phyloP scores from a whole-genome alignment of 2,329 filamentous ascomycete species.

The Fusarium tjaetaba region DNA sequence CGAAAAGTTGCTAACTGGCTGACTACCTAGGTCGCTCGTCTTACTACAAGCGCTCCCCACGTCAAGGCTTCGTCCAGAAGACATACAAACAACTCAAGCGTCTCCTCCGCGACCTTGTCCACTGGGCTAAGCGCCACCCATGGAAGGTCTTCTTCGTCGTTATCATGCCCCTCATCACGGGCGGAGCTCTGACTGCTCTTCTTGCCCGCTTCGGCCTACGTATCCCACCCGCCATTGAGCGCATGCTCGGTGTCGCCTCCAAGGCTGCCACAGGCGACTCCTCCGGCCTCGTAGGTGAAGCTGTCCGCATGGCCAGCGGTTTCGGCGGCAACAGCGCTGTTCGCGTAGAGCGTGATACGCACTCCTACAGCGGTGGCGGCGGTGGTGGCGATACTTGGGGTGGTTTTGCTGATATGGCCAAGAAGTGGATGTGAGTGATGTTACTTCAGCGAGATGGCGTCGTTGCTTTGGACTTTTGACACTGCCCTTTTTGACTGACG shows the following conservation, averaged over 20 bases:
- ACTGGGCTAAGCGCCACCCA: constrained; percentile 85
- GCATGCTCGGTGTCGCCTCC: constrained; percentile 65
- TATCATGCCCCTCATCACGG: constrained; percentile 86
- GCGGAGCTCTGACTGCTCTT: constrained; percentile 81
- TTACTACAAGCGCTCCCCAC: constrained; percentile 84
- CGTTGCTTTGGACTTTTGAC: neutral
- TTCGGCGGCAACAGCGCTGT: constrained; percentile 42
- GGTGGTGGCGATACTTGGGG: constrained; percentile 48
- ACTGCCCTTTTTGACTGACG: neutral
- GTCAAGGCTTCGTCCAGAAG: constrained; percentile 79
- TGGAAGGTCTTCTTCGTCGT: constrained; percentile 88
- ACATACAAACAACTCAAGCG: constrained; percentile 80
- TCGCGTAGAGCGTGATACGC: constrained; percentile 49
- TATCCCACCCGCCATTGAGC: constrained; percentile 72
- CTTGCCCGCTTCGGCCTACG: constrained; percentile 82
- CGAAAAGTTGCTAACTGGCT: neutral
- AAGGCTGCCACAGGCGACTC: constrained; percentile 59
- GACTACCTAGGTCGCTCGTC: constrained; percentile 59
- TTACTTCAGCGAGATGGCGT: constrained; percentile 2
- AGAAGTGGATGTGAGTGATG: constrained; percentile 55
- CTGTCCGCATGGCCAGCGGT: constrained; percentile 62
- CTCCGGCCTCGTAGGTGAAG: constrained; percentile 63
- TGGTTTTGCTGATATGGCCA: constrained; percentile 52
- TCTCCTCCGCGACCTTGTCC: constrained; percentile 80
- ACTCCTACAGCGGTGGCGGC: constrained; percentile 47